Evolutionary conservation across 495 filamentous ascomycete species (phyloP).

Genomic region (Lepidopterella palustris): DNA sequence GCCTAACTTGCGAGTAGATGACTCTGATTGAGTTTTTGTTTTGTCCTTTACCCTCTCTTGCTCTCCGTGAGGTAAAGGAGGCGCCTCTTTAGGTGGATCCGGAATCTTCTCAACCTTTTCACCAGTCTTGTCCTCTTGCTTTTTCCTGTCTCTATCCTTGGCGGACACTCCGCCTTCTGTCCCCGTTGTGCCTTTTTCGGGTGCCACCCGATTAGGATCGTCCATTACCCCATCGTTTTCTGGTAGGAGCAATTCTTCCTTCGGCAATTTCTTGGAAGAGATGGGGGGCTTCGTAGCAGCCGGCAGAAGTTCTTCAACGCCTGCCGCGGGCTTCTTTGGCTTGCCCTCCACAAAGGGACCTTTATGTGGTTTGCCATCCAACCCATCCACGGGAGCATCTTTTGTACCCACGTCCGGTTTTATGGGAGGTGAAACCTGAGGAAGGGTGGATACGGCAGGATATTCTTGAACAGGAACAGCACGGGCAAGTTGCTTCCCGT

Average conservation of each 20-base stretch:
- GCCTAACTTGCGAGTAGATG: slow-evolving; percentile 31
- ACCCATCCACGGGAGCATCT: slow-evolving; percentile 88
- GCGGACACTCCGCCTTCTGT: slow-evolving; percentile 81
- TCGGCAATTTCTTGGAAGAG: slow-evolving; percentile 26
- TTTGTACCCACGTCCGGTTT: slow-evolving; percentile 57
- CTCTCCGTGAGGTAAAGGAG: slow-evolving; percentile 72
- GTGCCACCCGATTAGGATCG: slow-evolving; percentile 62
- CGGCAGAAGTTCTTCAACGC: slow-evolving; percentile 43
- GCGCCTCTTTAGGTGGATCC: slow-evolving; percentile 75
- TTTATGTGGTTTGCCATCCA: slow-evolving; percentile 89
- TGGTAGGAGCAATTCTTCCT: slow-evolving; percentile 19
- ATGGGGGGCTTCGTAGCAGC: slow-evolving; percentile 24
- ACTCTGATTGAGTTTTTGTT: slow-evolving; percentile 36
- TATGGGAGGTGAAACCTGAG: slow-evolving; percentile 34
- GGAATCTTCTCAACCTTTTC: slow-evolving; percentile 65
- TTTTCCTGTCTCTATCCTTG: slow-evolving; percentile 66
- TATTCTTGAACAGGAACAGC: slow-evolving; percentile 19
- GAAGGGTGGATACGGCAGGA: slow-evolving; percentile 9
- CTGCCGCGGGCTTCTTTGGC: slow-evolving; percentile 34
- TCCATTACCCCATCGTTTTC: slow-evolving; percentile 89
- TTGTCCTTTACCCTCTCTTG: slow-evolving; percentile 47
- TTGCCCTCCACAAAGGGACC: slow-evolving; percentile 56
- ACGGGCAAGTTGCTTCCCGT: slow-evolving; percentile 13
- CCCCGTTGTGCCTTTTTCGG: slow-evolving; percentile 78
- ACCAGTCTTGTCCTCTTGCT: slow-evolving; percentile 52